Base-by-base conservation (phyloP, 106 monocot species). In the Dendrobium officinale region DNA sequence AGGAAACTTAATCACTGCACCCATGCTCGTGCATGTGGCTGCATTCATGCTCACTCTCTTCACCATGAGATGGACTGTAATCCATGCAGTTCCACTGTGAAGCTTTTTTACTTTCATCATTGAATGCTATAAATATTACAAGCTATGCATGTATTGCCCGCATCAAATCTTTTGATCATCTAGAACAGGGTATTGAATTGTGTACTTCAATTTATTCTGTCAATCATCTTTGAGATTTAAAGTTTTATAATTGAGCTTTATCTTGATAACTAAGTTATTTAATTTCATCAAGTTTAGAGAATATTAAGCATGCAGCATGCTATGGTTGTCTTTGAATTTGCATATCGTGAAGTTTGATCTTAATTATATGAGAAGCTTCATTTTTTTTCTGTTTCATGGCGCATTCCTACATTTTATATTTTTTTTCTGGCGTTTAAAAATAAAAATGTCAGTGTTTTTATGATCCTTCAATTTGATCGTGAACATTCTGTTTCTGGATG, bases 261-360 rank as follows among this genome's bases (percentile, higher is more conserved):
- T 74, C 74, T 19, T 44, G 42, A 20, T 74, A 74, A 74, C 31
- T 41, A 9, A 75, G 17, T 22, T 75, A 45, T 75, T 47, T 75
- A 20, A 48, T 49, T 76, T 76, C 76, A 76, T 49, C 11, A 24
- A 24, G 74, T n/a, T 74, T 44, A 70, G 70, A 37, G 68, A 33
- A 70, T 70, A 33, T 70, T 9, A 70, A 70, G 13, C 70, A 70
- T 15, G 13, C 44, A 8, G 74, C 74, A 74, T 74, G 74, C 4
- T 6, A 29, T 8, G 44, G 74, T 44, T 74, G 13, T 44, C 4
- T 51, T 51, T 51, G 13, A 51, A 15, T 48, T 51, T 51, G 51
- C 3, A 51, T 51, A 13, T 15, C 3, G 13, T 51, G 51, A 51
- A 51, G 51, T 51, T 51, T 51, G 51, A 51, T 51, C 51, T 51